Evolutionary conservation across 768 basidiomycete genomes (phyloP).

Genomic region (Cystofilobasidium bisporidii): DNA sequence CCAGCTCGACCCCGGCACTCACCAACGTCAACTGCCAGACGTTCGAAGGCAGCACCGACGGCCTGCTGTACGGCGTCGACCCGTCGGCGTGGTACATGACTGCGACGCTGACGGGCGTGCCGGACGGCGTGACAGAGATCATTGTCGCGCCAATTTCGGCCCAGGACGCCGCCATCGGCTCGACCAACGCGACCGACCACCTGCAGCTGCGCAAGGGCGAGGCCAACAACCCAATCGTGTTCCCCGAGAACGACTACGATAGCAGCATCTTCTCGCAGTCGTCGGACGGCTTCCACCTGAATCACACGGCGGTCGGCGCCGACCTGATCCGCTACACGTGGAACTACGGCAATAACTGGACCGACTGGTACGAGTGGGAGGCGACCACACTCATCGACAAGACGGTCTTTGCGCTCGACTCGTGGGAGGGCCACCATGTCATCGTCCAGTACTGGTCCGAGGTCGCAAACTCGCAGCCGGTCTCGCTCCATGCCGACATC

Average conservation of each 20-base stretch:
- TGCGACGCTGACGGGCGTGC: slow-evolving; percentile 61
- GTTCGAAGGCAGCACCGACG: slow-evolving; percentile 44
- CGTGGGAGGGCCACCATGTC: slow-evolving; percentile 76
- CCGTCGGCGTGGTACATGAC: slow-evolving; percentile 63
- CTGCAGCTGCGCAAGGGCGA: slow-evolving; percentile 71
- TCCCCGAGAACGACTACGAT: slow-evolving; percentile 69
- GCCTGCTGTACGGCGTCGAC: slow-evolving; percentile 49
- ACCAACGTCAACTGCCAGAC: slow-evolving; percentile 50
- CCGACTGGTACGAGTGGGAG: slow-evolving; percentile 70
- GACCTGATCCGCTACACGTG: slow-evolving; percentile 77
- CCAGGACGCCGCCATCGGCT: slow-evolving; percentile 50
- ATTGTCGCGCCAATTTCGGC: slow-evolving; percentile 53
- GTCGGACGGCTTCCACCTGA: slow-evolving; percentile 59
- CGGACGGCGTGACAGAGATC: slow-evolving; percentile 74
- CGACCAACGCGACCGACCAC: slow-evolving; percentile 56
- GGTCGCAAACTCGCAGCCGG: slow-evolving; percentile 52
- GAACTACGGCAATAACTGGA: slow-evolving; percentile 79
- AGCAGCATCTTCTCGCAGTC: slow-evolving; percentile 44
- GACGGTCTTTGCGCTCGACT: slow-evolving; percentile 50
- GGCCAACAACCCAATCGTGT: slow-evolving; percentile 70
- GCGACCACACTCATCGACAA: slow-evolving; percentile 56
- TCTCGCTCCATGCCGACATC: slow-evolving; percentile 68
- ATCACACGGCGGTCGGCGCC: slow-evolving; percentile 74
- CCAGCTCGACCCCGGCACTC: slow-evolving; percentile 51
- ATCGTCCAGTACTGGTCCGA: slow-evolving; percentile 86